Conservation (phyloP, 2,329 filamentous ascomycete species). For the Pyrenophora tritici-repentis region DNA sequence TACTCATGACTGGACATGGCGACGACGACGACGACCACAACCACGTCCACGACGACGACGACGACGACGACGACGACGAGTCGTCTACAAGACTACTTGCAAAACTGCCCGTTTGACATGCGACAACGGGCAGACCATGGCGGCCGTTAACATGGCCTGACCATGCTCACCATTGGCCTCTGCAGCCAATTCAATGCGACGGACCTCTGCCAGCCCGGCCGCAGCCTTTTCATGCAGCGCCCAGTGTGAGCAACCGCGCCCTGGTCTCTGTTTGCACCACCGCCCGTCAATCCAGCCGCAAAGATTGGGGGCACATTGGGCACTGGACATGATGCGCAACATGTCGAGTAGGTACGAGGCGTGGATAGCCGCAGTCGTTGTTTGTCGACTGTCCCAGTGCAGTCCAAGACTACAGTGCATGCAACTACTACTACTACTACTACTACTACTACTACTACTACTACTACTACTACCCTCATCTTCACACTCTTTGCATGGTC, state of each 20-base stretch:
- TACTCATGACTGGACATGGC: too few species aligned
- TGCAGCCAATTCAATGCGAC: slow-evolving; percentile 23
- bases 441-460: too few species aligned
- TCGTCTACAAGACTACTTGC: too few species aligned
- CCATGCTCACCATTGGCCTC: slow-evolving; percentile 5
- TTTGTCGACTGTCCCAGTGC: too few species aligned
- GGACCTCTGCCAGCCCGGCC: slow-evolving; percentile 16
- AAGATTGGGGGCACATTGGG: background rate
- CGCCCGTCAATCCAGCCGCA: slow-evolving; percentile 28
- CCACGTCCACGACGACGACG: too few species aligned
- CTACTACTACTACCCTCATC: too few species aligned
- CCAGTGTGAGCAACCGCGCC: slow-evolving; percentile 29
- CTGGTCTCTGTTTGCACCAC: slow-evolving; percentile 36
- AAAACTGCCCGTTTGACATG: slow-evolving; percentile 2
- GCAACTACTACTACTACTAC: too few species aligned
- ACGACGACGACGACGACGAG: too few species aligned
- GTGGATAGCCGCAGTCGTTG: too few species aligned
- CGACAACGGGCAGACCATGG: slow-evolving; percentile 1
- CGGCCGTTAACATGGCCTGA: slow-evolving; percentile 6
- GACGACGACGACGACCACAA: too few species aligned
- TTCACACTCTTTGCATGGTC: background rate
- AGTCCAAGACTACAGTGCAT: too few species aligned
- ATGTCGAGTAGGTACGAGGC: background rate
- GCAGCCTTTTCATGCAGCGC: slow-evolving; percentile 24
- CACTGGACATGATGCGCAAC: background rate